phyloP scores from a whole-genome alignment of 495 filamentous ascomycete species.

The Penicillium canescens region DNA sequence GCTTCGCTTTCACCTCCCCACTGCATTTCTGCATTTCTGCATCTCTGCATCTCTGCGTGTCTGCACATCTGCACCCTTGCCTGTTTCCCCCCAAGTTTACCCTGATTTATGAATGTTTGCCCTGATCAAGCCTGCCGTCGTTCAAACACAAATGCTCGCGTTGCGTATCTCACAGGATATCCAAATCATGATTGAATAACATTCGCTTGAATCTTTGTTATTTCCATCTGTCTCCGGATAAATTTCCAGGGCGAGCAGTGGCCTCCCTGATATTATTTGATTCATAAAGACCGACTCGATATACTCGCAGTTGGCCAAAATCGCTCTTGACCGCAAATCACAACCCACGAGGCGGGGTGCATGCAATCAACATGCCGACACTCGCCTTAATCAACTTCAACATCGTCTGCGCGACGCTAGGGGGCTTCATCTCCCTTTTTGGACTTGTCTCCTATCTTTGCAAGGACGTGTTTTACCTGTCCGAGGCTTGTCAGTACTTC shows the following conservation, averaged over 20 bases:
- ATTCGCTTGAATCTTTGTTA: slow-evolving; percentile 24
- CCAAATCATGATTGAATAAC: slow-evolving; percentile 48
- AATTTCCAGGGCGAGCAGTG: not conserved
- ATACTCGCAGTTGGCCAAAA: too few relatives aligned
- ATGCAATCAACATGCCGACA: slow-evolving; percentile 66
- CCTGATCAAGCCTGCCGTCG: not conserved
- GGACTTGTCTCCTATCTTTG: slow-evolving; percentile 84
- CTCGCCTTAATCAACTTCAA: slow-evolving; percentile 83
- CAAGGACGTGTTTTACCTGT: slow-evolving; percentile 90
- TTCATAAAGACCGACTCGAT: too few relatives aligned
- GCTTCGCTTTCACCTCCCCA: not conserved
- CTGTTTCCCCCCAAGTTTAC: not conserved
- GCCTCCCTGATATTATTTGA: not conserved
- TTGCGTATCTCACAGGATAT: slow-evolving; percentile 4
- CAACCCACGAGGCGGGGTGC: not conserved
- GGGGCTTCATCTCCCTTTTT: slow-evolving; percentile 86
- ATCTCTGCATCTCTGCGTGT: not conserved
- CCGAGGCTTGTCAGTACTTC: slow-evolving; percentile 74
- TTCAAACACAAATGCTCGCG: slow-evolving; percentile 25
- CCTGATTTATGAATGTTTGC: not conserved
- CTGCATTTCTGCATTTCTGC: too few relatives aligned
- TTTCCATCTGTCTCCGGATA: slow-evolving; percentile 2
- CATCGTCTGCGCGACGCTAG: slow-evolving; percentile 77
- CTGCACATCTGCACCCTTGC: not conserved
- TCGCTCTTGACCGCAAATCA: not conserved